phyloP scores from a whole-genome alignment of 2,329 filamentous ascomycete genomes.

The Xylaria sp. region DNA sequence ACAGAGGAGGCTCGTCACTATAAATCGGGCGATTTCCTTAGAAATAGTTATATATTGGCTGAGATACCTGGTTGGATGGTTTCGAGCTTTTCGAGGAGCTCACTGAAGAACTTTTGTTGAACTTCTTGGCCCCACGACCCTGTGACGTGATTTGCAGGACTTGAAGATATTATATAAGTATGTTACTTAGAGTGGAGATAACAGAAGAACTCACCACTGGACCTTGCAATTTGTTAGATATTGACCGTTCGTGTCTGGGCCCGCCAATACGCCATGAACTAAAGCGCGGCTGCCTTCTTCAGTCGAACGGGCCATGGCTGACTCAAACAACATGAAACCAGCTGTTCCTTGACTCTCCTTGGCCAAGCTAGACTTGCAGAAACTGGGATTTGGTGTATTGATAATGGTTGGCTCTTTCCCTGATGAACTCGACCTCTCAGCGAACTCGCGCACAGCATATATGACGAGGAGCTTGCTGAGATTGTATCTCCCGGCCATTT shows the following conservation, averaged over 20 bases:
- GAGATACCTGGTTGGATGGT: slow-evolving; percentile 23
- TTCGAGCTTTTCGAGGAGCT: slow-evolving; percentile 51
- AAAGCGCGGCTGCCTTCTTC: slow-evolving; percentile 57
- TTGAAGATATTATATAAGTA: slow-evolving; percentile 25
- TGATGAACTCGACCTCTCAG: slow-evolving; percentile 23
- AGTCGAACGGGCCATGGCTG: slow-evolving; percentile 54
- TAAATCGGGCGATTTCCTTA: background rate
- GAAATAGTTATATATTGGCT: background rate
- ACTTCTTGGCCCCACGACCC: slow-evolving; percentile 46
- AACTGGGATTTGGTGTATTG: slow-evolving; percentile 56
- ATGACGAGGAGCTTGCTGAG: slow-evolving; percentile 50
- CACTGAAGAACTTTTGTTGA: slow-evolving; percentile 49
- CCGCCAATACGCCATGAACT: slow-evolving; percentile 47
- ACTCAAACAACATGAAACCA: slow-evolving; percentile 33
- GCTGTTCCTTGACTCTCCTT: slow-evolving; percentile 30
- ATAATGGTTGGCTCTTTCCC: slow-evolving; percentile 44
- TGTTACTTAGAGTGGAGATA: background rate
- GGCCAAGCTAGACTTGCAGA: slow-evolving; percentile 52
- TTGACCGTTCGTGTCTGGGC: slow-evolving; percentile 49
- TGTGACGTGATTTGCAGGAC: slow-evolving; percentile 48
- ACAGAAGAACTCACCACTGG: slow-evolving; percentile 39
- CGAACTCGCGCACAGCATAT: slow-evolving; percentile 49
- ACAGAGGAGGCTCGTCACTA: background rate
- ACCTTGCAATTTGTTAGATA: slow-evolving; percentile 51
- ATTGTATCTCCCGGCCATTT: slow-evolving; percentile 48